A percentile compares a stretch with the other conserved stretches of the same genome.
Evolutionary conservation across 495 filamentous ascomycete species (phyloP).

Genomic region (Oidiodendron maius): DNA sequence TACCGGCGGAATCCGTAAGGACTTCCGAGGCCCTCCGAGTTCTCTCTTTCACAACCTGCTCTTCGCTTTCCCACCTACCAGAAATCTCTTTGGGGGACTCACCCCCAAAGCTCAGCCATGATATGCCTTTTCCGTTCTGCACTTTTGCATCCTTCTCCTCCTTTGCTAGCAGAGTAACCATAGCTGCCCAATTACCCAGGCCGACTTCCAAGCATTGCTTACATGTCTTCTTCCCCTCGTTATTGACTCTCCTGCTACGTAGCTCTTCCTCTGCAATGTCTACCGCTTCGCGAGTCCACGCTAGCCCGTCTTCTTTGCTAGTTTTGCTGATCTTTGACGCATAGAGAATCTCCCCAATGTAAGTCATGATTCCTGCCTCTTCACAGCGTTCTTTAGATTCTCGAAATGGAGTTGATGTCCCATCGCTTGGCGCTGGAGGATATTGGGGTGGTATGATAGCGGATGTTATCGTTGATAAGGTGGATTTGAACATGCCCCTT

Average conservation of each 20-base stretch:
- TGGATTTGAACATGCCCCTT: slow-evolving; percentile 7
- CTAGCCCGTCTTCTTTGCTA: slow-evolving; percentile 57
- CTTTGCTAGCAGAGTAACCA: slow-evolving; percentile 44
- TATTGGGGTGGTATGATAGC: slow-evolving; percentile 49
- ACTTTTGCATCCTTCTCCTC: slow-evolving; percentile 29
- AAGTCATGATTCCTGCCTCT: slow-evolving; percentile 77
- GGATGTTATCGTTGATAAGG: slow-evolving; percentile 23
- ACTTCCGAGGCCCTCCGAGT: slow-evolving; percentile 27
- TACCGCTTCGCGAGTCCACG: slow-evolving; percentile 81
- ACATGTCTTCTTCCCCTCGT: slow-evolving; percentile 53
- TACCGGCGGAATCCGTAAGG: background rate
- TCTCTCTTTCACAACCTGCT: slow-evolving; percentile 43
- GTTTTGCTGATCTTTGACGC: slow-evolving; percentile 30
- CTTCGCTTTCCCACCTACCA: slow-evolving; percentile 44
- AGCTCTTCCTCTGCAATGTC: slow-evolving; percentile 55
- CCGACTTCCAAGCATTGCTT: slow-evolving; percentile 66
- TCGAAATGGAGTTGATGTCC: slow-evolving; percentile 56
- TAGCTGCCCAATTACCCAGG: slow-evolving; percentile 68
- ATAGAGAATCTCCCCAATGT: slow-evolving; percentile 93
- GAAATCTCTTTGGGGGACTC: slow-evolving; percentile 27
- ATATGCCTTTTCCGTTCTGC: slow-evolving; percentile 3
- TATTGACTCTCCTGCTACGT: slow-evolving; percentile 32
- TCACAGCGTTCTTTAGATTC: slow-evolving; percentile 62
- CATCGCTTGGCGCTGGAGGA: slow-evolving; percentile 58
- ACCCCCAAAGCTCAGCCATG: slow-evolving; percentile 11